Base-by-base conservation (phyloP, 306 rosid genomes). In the Carpinus fangiana region DNA sequence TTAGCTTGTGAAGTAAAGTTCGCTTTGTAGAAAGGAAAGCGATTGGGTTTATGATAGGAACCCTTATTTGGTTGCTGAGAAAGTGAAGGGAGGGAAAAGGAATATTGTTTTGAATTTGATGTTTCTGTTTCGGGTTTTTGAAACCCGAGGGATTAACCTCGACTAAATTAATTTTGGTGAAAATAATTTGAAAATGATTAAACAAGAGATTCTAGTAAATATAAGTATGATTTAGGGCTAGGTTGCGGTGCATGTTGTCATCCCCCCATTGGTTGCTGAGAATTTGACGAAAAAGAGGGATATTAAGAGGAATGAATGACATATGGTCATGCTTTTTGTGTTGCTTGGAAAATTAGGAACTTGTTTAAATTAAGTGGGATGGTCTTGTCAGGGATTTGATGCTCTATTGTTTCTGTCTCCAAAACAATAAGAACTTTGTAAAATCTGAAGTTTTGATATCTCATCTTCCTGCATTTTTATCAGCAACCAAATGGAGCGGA, bases 401-500 rank as follows among this genome's bases (percentile, higher is more conserved):
- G 69, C 43, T 48, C 52, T 66, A 62, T 71, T 61, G 74, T 57
- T 72, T 78, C 20, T 56, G 50, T 79, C 2, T 57, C 75, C n/a
- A 36, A 61, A 68, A 48, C 47, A 48, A 52, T 75, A 74, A 45
- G 26, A 74, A 20, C 16, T 38, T 31, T 81, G 36, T 68, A 59
- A 47, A 50, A 28, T 75, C 69, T 65, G 52, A 56, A 72, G 69
- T 14, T 81, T 84, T 91, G 84, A 89, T 83, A 69, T 73, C 67
- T 81, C 78, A 55, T 86, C 83, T 80, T 82, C 88, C 79, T 84
- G 82, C 84, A 80, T 83, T 86, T 70, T 41, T 86, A 73, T 76
- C 89, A 84, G 92, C 87, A 71, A 74, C 61, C 78, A 82, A 82
- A 72, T 78, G 87, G 75, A 86, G 87, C 81, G 73, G 84, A 89